Conservation (phyloP, 306 rosid species). For the Rosa persica region DNA sequence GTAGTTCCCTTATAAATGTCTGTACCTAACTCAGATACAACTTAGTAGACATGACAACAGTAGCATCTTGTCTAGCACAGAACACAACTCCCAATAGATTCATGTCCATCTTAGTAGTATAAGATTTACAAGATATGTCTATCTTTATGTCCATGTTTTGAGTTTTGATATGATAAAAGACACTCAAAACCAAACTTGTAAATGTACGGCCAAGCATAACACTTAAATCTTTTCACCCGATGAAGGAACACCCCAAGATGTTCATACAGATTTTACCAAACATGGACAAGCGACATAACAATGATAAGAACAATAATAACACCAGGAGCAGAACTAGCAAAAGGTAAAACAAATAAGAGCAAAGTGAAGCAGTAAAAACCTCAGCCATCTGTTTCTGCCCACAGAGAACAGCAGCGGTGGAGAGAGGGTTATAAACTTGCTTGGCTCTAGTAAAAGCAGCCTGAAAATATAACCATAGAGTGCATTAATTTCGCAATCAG, state of each 20-base stretch:
- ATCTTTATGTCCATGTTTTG: not conserved
- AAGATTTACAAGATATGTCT: not conserved
- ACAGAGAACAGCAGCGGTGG: constrained; percentile 74
- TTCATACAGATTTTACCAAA: not conserved
- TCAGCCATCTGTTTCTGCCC: constrained; percentile 96
- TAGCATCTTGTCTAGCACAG: not conserved
- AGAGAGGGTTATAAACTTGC: constrained; percentile 57
- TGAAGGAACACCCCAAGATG: not conserved
- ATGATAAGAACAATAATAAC: not conserved
- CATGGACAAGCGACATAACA: not conserved
- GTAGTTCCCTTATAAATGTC: not conserved
- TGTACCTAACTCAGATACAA: not conserved
- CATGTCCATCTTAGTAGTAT: not conserved
- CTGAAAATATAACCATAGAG: constrained; percentile 41
- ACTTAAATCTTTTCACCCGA: not conserved
- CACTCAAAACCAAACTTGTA: not conserved
- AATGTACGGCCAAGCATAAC: not conserved
- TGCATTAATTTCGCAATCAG: not conserved
- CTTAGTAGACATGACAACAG: not conserved
- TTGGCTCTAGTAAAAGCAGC: constrained; percentile 79
- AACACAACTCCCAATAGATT: not conserved
- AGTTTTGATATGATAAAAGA: not conserved
- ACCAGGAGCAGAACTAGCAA: not conserved
- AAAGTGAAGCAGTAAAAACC: constrained; percentile 38
- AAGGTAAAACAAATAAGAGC: constrained; percentile 3